Evolutionary conservation across 768 basidiomycete species (phyloP).

Genomic region (Dioszegia crocea): DNA sequence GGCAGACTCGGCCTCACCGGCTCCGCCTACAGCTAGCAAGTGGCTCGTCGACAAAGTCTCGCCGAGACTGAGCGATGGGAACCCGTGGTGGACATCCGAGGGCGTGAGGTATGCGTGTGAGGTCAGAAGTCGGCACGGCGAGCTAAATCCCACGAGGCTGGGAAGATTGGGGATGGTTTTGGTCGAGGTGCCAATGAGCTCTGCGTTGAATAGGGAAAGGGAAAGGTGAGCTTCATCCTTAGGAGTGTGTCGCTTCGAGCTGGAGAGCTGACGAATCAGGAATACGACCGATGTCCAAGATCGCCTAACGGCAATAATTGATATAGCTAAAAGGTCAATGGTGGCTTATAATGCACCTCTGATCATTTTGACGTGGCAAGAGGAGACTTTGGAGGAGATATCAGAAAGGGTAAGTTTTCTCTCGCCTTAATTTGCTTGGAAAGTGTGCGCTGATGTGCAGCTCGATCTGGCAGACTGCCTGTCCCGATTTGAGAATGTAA

Average conservation of each 20-base stretch:
- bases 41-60: conserved; percentile 35
- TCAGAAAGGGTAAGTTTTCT: conserved; percentile 23
- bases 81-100: conserved; percentile 4
- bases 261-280: conserved; percentile 8
- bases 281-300: conserved; percentile 30
- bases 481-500: conserved; percentile 13
- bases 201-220: background rate
- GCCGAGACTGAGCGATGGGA: conserved; percentile 1
- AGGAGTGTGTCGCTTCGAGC: background rate
- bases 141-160: conserved; percentile 6
- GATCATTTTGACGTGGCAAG: conserved; percentile 33
- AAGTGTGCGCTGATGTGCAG: background rate
- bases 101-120: conserved; percentile 17
- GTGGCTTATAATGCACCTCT: conserved; percentile 25
- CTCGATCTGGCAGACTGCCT: conserved; percentile 19
- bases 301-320: conserved; percentile 13
- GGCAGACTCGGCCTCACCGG: conserved; percentile 16
- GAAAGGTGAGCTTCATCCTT: background rate
- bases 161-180: conserved; percentile 29
- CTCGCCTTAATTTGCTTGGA: background rate
- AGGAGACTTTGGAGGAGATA: conserved; percentile 30
- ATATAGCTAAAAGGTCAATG: background rate
- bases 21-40: conserved; percentile 15
- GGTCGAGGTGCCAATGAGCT: conserved; percentile 8
- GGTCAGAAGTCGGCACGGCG: conserved; percentile 10